Conservation (phyloP, 169 alveolate species). For the Plasmodium berghei region DNA sequence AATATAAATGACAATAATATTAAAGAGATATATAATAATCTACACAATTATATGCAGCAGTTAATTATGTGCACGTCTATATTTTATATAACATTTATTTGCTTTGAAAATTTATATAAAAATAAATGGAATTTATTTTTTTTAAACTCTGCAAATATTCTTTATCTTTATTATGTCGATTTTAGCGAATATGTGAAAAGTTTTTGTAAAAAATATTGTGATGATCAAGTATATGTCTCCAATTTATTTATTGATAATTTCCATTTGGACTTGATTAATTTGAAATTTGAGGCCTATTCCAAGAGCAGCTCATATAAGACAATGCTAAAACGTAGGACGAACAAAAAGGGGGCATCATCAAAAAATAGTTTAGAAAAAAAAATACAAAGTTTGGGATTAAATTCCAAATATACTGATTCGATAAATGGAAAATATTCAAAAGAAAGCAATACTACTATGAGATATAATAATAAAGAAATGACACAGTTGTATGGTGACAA, state of each 20-base stretch:
- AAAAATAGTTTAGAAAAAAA: conserved; percentile 1
- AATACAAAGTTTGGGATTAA: neutral
- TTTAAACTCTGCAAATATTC: conserved; percentile 59
- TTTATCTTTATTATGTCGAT: conserved; percentile 41
- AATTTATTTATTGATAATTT: conserved; percentile 49
- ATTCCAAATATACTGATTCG: neutral
- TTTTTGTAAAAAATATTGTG: conserved; percentile 36
- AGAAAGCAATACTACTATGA: neutral
- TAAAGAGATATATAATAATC: conserved; percentile 42
- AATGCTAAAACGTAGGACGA: too few relatives aligned
- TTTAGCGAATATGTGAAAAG: conserved; percentile 52
- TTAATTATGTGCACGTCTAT: conserved; percentile 50
- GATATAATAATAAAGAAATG: neutral
- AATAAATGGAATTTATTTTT: conserved; percentile 39
- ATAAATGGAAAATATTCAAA: neutral
- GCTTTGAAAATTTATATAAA: conserved; percentile 50
- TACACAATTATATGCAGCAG: conserved; percentile 71
- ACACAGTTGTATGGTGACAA: too few relatives aligned
- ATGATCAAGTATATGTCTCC: conserved; percentile 29
- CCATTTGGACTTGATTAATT: conserved; percentile 36
- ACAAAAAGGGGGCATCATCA: neutral
- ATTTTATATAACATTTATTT: conserved; percentile 56
- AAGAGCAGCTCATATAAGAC: conserved; percentile 10
- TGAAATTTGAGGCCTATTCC: conserved; percentile 33
- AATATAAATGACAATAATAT: conserved; percentile 23